Conservation (phyloP, 208 protist species). For the Kentomonas sorsogonicus region DNA sequence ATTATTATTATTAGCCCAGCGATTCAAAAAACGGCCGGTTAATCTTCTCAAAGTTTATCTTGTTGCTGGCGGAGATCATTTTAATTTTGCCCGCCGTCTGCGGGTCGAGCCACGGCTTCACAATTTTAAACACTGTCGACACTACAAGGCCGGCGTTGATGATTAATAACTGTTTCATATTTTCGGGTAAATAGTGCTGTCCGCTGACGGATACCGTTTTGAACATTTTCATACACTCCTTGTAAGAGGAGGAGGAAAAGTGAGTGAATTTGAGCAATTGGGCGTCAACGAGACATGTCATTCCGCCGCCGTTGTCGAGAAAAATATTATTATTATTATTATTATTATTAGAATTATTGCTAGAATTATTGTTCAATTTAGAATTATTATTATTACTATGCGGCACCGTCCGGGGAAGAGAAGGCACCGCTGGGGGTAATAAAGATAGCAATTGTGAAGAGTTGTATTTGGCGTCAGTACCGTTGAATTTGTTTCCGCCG, state of each 20-base stretch:
- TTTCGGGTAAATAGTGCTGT: slow-evolving; percentile 61
- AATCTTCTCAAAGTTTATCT: slow-evolving; percentile 21
- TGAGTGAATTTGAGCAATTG: slow-evolving; percentile 39
- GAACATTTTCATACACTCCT: slow-evolving; percentile 33
- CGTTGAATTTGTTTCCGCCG: too few relatives aligned
- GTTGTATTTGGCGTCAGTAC: too few relatives aligned
- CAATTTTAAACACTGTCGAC: slow-evolving; percentile 42
- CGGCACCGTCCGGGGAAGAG: too few relatives aligned
- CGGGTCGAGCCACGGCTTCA: slow-evolving; percentile 46
- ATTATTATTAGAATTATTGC: too few relatives aligned
- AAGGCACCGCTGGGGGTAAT: too few relatives aligned
- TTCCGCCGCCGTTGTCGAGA: slow-evolving; percentile 37
- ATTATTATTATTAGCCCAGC: background rate
- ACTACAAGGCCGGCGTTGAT: slow-evolving; percentile 54
- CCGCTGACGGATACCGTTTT: slow-evolving; percentile 32
- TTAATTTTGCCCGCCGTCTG: slow-evolving; percentile 57
- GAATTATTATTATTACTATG: too few relatives aligned
- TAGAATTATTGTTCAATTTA: too few relatives aligned
- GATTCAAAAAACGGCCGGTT: background rate
- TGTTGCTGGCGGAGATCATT: slow-evolving; percentile 45
- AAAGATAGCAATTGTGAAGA: too few relatives aligned
- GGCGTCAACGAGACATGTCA: slow-evolving; percentile 38
- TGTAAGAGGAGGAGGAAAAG: slow-evolving; percentile 42
- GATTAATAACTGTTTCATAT: slow-evolving; percentile 60
- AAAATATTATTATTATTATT: too few relatives aligned